Percentiles rank a stretch among this genome's conserved stretches.
phyloP scores from a whole-genome alignment of 73 alveolate species.

The Durusdinium trenchii region DNA sequence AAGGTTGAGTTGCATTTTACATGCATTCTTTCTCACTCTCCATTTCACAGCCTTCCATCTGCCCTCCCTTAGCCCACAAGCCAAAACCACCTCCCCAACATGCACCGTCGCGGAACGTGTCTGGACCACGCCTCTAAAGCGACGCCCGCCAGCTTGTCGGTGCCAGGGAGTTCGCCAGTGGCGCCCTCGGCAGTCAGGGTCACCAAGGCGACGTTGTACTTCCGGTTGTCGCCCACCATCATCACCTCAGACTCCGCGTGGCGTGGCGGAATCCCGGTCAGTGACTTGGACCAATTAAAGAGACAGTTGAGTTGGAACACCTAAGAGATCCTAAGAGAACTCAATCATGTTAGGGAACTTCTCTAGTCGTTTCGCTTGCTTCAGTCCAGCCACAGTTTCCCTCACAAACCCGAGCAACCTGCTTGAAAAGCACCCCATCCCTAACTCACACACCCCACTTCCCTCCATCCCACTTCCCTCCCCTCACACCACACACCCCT shows the following conservation, averaged over 20 bases:
- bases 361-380: no score
- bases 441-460: no score
- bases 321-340: background rate
- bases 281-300: background rate
- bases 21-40: no score
- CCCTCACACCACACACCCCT: no score
- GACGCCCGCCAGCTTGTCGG: constrained; percentile 64
- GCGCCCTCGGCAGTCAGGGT: constrained; percentile 96
- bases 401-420: no score
- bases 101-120: background rate
- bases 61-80: background rate
- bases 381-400: no score
- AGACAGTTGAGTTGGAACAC: background rate
- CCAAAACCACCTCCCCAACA: background rate
- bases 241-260: constrained; percentile 52
- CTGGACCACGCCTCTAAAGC: constrained; percentile 64
- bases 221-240: constrained; percentile 97
- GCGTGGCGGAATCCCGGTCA: background rate
- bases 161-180: constrained; percentile 79
- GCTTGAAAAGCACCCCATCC: no score
- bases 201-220: constrained; percentile 96
- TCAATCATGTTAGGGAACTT: no score
- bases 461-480: no score
- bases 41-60: background rate
- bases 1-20: no score